Evolutionary conservation across 2,329 filamentous ascomycete genomes (phyloP), one percentile per base, ranked within the genome.

Genomic region (Colletotrichum melonis): DNA sequence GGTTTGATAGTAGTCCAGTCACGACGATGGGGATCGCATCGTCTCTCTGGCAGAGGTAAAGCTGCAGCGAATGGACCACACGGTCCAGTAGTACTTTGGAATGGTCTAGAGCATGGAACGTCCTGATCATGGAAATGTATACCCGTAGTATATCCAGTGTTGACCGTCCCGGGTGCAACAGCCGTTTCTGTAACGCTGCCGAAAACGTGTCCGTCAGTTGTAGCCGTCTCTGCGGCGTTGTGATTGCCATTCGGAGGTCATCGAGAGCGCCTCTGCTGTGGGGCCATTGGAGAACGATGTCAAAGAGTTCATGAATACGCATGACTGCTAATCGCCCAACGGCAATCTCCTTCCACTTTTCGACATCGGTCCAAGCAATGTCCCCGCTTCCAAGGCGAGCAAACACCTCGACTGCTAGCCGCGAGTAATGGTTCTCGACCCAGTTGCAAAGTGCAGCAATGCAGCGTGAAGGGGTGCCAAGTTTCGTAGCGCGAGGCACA

Each of bases 11-110:
- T 54, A 95, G 86, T 55, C 93, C 94, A 0, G 90, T 90, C 58
- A 95, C 93, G 32, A 96, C 93, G 62, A 95, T 92, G 30, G 92
- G 89, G 52, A 94, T 93, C 1, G 94, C 94, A 79, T 96, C 94
- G 73, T 95, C 93, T 67, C 93, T 88, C 72, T 92, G 92, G 77
- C 93, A 93, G 16, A 96, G 84, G 77, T 95, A 95, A n/a, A 92
- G 82, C 75, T 94, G 92, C 55, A 96, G 87, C 1, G 92, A 91
- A 60, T 91, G 89, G 9, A 93, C 92, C 57, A 95, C 93, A 52
- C 93, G 89, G 78, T 94, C 92, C 3, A 96, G 86, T 7, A 96
- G 84, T 1, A 96, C 94, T 74, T 94, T 94, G 63, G 93, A 94
- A 63, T 93, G 89, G 78, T 96, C 94, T 4, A 96, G 86, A 30